These are phyloP conservation scores for Solanum boliviense DNA, from an alignment of 257 asterid species.

Conservation along the genomic window DNA sequence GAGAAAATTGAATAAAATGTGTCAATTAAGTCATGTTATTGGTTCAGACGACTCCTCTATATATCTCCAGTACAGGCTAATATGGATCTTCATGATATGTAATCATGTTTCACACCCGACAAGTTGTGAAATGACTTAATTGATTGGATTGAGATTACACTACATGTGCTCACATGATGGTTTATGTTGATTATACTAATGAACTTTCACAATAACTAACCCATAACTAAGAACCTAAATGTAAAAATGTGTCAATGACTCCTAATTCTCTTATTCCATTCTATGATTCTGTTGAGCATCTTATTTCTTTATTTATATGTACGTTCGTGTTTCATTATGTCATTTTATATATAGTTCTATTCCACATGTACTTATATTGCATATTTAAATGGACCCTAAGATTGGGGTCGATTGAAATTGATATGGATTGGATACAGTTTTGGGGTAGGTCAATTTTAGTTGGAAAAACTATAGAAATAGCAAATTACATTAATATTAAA, in stretches of 20 bases:
- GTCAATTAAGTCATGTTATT: no score
- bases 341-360: no score
- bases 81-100: not conserved
- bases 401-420: no score
- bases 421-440: not conserved
- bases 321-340: no score
- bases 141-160: not conserved
- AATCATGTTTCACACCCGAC: not conserved
- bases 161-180: not conserved
- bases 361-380: not conserved
- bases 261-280: not conserved
- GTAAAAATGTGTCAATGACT: not conserved
- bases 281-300: not conserved
- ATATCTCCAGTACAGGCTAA: no score
- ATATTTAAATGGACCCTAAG: not conserved
- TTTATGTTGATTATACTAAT: no score
- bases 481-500: no score
- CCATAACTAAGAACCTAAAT: not conserved
- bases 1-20: no score
- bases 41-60: no score
- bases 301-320: not conserved
- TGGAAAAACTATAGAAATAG: no score
- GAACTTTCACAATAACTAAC: not conserved
- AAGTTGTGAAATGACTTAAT: not conserved
- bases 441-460: not conserved